These are phyloP conservation scores for Cercospora sesami DNA, from an alignment of 2,329 filamentous ascomycete genomes.

Conservation along the genomic window DNA sequence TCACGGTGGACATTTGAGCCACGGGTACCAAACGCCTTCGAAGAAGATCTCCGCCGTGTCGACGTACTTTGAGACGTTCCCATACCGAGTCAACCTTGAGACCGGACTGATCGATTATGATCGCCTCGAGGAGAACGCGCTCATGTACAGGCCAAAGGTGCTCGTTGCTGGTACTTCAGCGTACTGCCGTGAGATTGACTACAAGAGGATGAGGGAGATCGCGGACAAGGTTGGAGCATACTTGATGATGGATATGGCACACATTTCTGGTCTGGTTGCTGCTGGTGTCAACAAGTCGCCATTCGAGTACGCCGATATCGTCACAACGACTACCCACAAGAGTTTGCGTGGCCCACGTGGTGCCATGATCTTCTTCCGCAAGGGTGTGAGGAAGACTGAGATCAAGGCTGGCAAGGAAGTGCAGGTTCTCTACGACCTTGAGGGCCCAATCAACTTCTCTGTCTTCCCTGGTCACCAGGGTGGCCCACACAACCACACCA, in stretches of 20 bases:
- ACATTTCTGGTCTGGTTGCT: slow-evolving; percentile 94
- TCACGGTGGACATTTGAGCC: slow-evolving; percentile 91
- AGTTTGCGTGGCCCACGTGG: slow-evolving; percentile 94
- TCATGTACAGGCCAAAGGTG: slow-evolving; percentile 92
- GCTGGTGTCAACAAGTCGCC: slow-evolving; percentile 91
- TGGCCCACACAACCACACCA: slow-evolving; percentile 99
- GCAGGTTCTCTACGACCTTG: slow-evolving; percentile 78
- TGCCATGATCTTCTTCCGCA: slow-evolving; percentile 99
- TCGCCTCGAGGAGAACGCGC: slow-evolving; percentile 81
- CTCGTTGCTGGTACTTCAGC: slow-evolving; percentile 95
- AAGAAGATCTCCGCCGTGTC: slow-evolving; percentile 87
- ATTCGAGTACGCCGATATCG: slow-evolving; percentile 89
- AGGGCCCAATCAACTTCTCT: slow-evolving; percentile 96
- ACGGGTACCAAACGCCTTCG: slow-evolving; percentile 93
- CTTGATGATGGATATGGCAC: slow-evolving; percentile 95
- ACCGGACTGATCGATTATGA: slow-evolving; percentile 98
- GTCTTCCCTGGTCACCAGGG: slow-evolving; percentile 99
- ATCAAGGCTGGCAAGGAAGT: slow-evolving; percentile 83
- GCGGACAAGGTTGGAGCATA: slow-evolving; percentile 84
- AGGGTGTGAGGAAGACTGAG: slow-evolving; percentile 87
- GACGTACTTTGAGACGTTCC: slow-evolving; percentile 98
- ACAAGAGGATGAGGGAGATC: slow-evolving; percentile 92
- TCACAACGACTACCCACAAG: slow-evolving; percentile 99
- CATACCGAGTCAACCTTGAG: slow-evolving; percentile 84
- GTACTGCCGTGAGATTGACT: slow-evolving; percentile 98